Percentiles rank a stretch among this genome's conserved stretches.
These are phyloP conservation scores for Saturnispora bothae DNA, from an alignment of 805 yeast genomes.

Conservation along the genomic window DNA sequence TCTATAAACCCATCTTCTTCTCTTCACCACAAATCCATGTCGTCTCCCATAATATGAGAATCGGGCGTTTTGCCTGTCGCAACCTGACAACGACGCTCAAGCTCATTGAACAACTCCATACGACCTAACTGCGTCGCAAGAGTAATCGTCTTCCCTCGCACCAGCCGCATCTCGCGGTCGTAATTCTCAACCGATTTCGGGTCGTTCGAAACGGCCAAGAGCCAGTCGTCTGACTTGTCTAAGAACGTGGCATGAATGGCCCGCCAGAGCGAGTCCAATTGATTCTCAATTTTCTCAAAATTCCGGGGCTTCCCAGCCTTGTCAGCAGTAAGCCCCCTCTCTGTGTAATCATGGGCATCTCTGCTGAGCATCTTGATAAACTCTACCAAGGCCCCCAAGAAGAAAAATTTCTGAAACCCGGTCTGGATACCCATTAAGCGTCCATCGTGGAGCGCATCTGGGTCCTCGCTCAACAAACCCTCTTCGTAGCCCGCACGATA, in stretches of 20 bases:
- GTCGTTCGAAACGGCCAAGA: slow-evolving; percentile 19
- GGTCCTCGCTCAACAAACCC: slow-evolving; percentile 53
- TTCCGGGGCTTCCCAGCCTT: no score
- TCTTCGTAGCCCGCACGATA: slow-evolving; percentile 64
- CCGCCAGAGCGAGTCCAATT: no score
- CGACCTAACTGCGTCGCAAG: slow-evolving; percentile 19
- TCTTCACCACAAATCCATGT: slow-evolving; percentile 24
- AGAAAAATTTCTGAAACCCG: slow-evolving; percentile 58
- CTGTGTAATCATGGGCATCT: no score
- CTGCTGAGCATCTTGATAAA: no score
- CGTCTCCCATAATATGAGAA: slow-evolving; percentile 14
- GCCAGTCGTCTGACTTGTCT: no score
- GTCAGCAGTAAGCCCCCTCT: no score
- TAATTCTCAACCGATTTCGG: slow-evolving; percentile 21
- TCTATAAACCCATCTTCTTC: no score
- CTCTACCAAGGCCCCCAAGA: slow-evolving; percentile 59
- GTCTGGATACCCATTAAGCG: slow-evolving; percentile 76
- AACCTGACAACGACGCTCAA: slow-evolving; percentile 15
- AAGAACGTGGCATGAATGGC: no score
- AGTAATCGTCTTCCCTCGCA: slow-evolving; percentile 22
- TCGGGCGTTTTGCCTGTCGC: slow-evolving; percentile 23
- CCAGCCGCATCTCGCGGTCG: slow-evolving; percentile 20
- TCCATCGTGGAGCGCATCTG: slow-evolving; percentile 61
- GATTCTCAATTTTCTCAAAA: no score
- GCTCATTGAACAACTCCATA: slow-evolving; percentile 14